These are phyloP conservation scores for Metschnikowia noctiluminum DNA, from an alignment of 805 yeast genomes.

Conservation along the genomic window DNA sequence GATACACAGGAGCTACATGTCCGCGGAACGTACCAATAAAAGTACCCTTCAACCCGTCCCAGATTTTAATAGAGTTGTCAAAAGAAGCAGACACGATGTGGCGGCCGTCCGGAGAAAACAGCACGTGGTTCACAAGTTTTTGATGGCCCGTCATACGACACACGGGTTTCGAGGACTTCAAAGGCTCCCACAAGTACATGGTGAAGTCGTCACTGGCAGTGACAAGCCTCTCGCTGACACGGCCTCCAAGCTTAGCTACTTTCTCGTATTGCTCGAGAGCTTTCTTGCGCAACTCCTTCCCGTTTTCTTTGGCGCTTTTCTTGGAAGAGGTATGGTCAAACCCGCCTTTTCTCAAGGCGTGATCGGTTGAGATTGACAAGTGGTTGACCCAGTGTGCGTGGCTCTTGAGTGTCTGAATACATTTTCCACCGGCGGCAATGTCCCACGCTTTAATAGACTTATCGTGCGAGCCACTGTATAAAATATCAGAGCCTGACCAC, in stretches of 20 bases:
- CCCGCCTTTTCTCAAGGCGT: constrained; percentile 82
- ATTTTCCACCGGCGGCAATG: constrained; percentile 63
- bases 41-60: constrained; percentile 94
- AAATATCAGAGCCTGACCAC: constrained; percentile 88
- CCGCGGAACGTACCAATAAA: constrained; percentile 90
- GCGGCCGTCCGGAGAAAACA: constrained; percentile 94
- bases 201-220: constrained; percentile 98
- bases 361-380: constrained; percentile 86
- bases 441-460: constrained; percentile 94
- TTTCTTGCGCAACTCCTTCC: constrained; percentile 34
- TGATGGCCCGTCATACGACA: constrained; percentile 98
- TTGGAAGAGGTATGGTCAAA: constrained; percentile 66
- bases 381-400: constrained; percentile 99
- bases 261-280: constrained; percentile 64
- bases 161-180: constrained; percentile 73
- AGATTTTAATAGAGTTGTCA: constrained; percentile 89
- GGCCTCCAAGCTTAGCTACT: constrained; percentile 57
- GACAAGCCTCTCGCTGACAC: constrained; percentile 69
- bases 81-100: constrained; percentile 88
- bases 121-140: constrained; percentile 91
- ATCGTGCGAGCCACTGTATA: constrained; percentile 92
- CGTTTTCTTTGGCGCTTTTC: constrained; percentile 20
- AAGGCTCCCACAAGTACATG: constrained; percentile 96
- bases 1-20: constrained; percentile 97
- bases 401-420: constrained; percentile 73